Base-by-base conservation (phyloP, 2,329 filamentous ascomycete genomes). In the Acrodontium crateriforme region DNA sequence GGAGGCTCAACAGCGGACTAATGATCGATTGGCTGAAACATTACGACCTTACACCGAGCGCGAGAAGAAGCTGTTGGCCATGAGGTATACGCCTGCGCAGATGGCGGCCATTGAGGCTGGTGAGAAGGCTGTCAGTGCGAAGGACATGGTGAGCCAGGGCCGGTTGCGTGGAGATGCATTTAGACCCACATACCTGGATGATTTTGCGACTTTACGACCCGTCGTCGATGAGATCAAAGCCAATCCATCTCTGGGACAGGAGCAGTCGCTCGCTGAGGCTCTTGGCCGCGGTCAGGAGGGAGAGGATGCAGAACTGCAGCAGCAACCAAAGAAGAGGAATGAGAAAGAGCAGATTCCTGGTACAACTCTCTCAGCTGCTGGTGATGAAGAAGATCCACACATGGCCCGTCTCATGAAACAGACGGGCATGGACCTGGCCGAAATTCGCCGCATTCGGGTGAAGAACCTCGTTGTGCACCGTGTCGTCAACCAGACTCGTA, bases 401-500 rank as follows among this genome's bases (percentile, higher is more conserved):
- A 49, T 70, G 41, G 58, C 63, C 41, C 58, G 62, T 20, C 52
- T 76, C 23, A 60, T 67, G 40, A 60, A 69, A 43, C 61, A 67
- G 37, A 71, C 73, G 2, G 71, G 71, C 16, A 63, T 69, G 48
- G 52, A 49, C 11, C 49, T 55, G 31, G 37, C 54, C 1, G 48
- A 67, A 34, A 59, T 78, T 28, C 44, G 47, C 14, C 45, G 41
- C 2, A 55, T 92, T 34, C 63, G 69, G 32, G 60, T 70, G 39
- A 93, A 91, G 66, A 64, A 68, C 25, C 59, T 98, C 25, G 78
- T 92, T 25, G 49, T 51, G 4, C 80, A 87, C 47, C 57, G 59
- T 21, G 89, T 98, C 34, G 65, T 71, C 40, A 95, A 98, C 59
- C 87, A 95, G 67, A 95, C 89, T 13, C 80, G 87, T 62, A 73